Conservation (phyloP, 768 basidiomycete genomes). For the Trametes coccinea region DNA sequence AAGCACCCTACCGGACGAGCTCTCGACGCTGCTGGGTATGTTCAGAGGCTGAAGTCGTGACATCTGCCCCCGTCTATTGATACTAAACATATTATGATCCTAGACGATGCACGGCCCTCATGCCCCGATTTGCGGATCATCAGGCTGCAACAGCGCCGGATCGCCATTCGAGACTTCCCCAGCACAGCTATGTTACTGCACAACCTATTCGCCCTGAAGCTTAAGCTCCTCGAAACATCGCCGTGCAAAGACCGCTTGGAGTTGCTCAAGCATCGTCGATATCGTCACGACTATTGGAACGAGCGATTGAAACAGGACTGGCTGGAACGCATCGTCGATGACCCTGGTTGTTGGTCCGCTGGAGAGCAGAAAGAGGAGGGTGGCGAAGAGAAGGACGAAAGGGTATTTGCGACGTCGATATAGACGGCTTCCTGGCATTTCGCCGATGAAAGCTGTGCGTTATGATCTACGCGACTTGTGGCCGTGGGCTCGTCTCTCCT, state of each 20-base stretch:
- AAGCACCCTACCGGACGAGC: neutral
- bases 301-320: neutral
- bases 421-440: no score
- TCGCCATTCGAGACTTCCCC: neutral
- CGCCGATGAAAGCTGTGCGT: no score
- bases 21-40: neutral
- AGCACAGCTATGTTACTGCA: neutral
- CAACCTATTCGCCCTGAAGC: neutral
- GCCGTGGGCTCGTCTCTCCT: no score
- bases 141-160: neutral
- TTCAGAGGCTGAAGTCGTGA: neutral
- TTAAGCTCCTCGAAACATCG: neutral
- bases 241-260: neutral
- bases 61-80: no score
- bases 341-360: neutral
- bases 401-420: neutral
- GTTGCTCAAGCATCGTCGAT: neutral
- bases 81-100: no score
- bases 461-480: no score
- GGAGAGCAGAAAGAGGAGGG: neutral
- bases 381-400: neutral
- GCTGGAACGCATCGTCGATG: neutral
- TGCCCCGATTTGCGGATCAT: neutral
- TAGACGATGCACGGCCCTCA: no score
- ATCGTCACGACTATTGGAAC: neutral